phyloP scores from a whole-genome alignment of 805 yeast genomes.

The Lipomyces orientalis region DNA sequence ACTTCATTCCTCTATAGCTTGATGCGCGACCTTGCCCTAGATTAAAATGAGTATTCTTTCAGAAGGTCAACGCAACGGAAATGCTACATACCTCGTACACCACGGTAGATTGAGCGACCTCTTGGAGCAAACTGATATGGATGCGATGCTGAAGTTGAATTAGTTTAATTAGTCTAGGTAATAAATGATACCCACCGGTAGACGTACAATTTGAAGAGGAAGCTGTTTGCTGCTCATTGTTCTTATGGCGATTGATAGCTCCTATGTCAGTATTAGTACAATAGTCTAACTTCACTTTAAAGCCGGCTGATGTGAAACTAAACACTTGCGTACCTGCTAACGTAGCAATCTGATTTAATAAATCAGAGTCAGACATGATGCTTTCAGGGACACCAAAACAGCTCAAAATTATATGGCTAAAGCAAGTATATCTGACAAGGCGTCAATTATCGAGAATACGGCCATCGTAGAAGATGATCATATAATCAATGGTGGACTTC shows the following conservation, averaged over 20 bases:
- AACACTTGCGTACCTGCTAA: conserved; percentile 34
- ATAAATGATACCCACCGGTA: neutral
- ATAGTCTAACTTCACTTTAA: neutral
- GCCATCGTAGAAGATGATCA: too few species aligned
- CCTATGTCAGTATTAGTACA: conserved; percentile 21
- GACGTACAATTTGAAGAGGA: conserved; percentile 5
- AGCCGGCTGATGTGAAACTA: neutral
- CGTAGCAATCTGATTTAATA: conserved; percentile 36
- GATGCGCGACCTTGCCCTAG: conserved; percentile 32
- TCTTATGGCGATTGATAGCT: conserved; percentile 38
- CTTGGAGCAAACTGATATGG: neutral
- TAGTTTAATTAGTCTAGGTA: neutral
- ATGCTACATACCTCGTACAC: neutral
- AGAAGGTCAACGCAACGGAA: neutral
- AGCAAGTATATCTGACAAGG: neutral
- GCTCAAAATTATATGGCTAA: neutral
- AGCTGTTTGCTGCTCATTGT: conserved; percentile 18
- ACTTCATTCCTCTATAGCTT: conserved; percentile 12
- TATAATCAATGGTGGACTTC: too few species aligned
- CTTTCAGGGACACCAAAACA: neutral
- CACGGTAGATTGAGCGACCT: neutral
- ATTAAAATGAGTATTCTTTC: neutral
- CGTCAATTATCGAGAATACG: neutral
- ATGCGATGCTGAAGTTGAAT: conserved; percentile 6
- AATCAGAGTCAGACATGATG: conserved; percentile 37